Evolutionary conservation across 2,329 filamentous ascomycete species (phyloP), one percentile per base, ranked within the genome.

Genomic region (Fusarium albosuccineum): DNA sequence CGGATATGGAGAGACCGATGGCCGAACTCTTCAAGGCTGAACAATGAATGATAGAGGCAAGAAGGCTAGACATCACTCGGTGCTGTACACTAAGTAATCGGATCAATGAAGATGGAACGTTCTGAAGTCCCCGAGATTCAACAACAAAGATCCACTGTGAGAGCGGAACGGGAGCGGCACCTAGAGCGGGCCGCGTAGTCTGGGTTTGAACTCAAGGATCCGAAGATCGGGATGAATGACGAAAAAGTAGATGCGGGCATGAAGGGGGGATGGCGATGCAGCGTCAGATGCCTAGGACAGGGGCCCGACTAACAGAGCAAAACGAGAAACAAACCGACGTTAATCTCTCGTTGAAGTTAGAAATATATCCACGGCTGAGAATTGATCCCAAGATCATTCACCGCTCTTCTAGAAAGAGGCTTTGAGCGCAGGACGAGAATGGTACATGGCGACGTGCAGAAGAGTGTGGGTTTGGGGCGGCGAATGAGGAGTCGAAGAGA

Each of bases 21-120:
- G 42, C 44, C 37, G 57, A 49, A 52, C 52, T 60, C 51, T 53
- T 55, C 37, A 45, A 56, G 17, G 50, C 40, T 44, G 48, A 57
- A 65, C 48, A 54, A 57, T 48, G 40, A 52, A 53, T 26, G 46
- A 46, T 64, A 57, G 59, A 60, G 44, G 60, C 48, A 55, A 22
- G 42, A 57, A 70, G 62, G 59, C 62, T 70, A 70, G 70, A 71
- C 65, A 64, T 68, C 57, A 60, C 60, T 64, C 59, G 65, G 67
- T 53, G 62, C 67, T 75, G 73, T 75, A 75, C 66, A 74, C 64
- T 74, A 75, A 64, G 71, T 71, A 67, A 70, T 66, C 68, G 59
- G 60, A 73, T 66, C 64, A 71, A 71, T 70, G 63, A 73, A 66
- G 57, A 57, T 57, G 66, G 57, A 59, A 41, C 46, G 52, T 70